Evolutionary conservation across 2,329 filamentous ascomycete species (phyloP).

Genomic region (Sclerotiophoma versabilis): DNA sequence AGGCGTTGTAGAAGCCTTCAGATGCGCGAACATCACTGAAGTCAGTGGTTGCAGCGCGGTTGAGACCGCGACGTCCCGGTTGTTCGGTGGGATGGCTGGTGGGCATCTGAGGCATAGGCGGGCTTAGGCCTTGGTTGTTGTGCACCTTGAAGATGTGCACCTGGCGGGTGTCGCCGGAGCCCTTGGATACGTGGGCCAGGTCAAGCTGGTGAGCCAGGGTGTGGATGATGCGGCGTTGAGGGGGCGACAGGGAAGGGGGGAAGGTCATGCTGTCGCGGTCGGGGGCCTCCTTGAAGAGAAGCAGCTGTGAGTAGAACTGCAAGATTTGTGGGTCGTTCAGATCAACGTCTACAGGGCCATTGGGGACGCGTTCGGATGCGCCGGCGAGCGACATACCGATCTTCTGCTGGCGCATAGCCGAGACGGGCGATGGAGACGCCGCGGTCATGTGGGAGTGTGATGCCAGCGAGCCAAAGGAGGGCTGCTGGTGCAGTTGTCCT

Average conservation of each 20-base stretch:
- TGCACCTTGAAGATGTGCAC: slow-evolving; percentile 84
- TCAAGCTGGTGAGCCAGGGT: slow-evolving; percentile 95
- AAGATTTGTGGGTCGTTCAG: slow-evolving; percentile 90
- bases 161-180: slow-evolving; percentile 84
- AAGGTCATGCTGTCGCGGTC: slow-evolving; percentile 83
- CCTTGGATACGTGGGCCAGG: slow-evolving; percentile 87
- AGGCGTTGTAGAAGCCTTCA: slow-evolving; percentile 75
- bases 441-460: slow-evolving; percentile 68
- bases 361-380: slow-evolving; percentile 24
- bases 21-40: slow-evolving; percentile 84
- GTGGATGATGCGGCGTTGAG: slow-evolving; percentile 88
- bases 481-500: slow-evolving; percentile 78
- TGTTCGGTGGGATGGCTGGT: slow-evolving; percentile 74
- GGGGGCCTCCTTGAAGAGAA: slow-evolving; percentile 84
- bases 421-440: slow-evolving; percentile 72
- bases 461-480: slow-evolving; percentile 81
- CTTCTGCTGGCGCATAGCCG: slow-evolving; percentile 57
- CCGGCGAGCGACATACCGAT: slow-evolving; percentile 47
- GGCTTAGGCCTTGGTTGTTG: slow-evolving; percentile 66
- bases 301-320: slow-evolving; percentile 87
- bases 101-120: slow-evolving; percentile 64
- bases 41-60: slow-evolving; percentile 95
- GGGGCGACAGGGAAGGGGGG: slow-evolving; percentile 77
- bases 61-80: slow-evolving; percentile 77
- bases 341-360: slow-evolving; percentile 70